Percentiles rank a stretch among this genome's conserved stretches.
Conservation (phyloP, 768 basidiomycete species). For the Pleurotus cornucopiae region DNA sequence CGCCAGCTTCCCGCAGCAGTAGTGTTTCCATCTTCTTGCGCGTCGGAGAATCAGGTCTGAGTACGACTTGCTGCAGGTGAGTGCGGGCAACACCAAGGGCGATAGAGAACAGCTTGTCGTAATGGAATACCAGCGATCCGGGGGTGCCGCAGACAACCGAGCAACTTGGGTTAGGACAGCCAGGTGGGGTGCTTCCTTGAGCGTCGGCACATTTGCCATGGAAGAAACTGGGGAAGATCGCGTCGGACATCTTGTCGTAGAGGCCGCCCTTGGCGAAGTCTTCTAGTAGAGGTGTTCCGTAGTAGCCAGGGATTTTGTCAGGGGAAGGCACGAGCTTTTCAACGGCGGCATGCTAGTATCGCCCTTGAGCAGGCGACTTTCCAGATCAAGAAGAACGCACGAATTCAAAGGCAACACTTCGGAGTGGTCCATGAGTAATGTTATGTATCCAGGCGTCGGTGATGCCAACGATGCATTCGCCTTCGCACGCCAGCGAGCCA, state of each 20-base stretch:
- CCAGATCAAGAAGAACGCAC: conserved; percentile 27
- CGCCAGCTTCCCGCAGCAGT: conserved; percentile 24
- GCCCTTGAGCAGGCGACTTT: background rate
- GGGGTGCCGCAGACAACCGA: conserved; percentile 78
- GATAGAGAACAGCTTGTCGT: conserved; percentile 40
- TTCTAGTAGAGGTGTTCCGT: conserved; percentile 42
- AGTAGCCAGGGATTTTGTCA: conserved; percentile 13
- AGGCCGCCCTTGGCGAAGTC: conserved; percentile 38
- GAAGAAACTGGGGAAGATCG: conserved; percentile 69
- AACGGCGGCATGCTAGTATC: background rate
- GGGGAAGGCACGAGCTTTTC: conserved; percentile 23
- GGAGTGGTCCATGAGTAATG: conserved; percentile 39
- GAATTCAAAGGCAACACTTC: conserved; percentile 31
- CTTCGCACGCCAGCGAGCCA: conserved; percentile 59
- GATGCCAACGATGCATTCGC: conserved; percentile 59
- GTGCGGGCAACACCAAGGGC: conserved; percentile 39
- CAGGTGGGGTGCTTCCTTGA: conserved; percentile 53
- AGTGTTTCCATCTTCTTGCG: conserved; percentile 43
- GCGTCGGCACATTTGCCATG: conserved; percentile 67
- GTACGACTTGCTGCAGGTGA: conserved; percentile 26
- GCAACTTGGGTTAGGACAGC: conserved; percentile 79
- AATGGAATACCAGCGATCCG: conserved; percentile 76
- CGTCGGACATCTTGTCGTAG: conserved; percentile 40
- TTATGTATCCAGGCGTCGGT: conserved; percentile 51
- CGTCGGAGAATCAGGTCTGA: conserved; percentile 31